phyloP scores from a whole-genome alignment of 768 basidiomycete genomes.

The Boletus barrowsii region DNA sequence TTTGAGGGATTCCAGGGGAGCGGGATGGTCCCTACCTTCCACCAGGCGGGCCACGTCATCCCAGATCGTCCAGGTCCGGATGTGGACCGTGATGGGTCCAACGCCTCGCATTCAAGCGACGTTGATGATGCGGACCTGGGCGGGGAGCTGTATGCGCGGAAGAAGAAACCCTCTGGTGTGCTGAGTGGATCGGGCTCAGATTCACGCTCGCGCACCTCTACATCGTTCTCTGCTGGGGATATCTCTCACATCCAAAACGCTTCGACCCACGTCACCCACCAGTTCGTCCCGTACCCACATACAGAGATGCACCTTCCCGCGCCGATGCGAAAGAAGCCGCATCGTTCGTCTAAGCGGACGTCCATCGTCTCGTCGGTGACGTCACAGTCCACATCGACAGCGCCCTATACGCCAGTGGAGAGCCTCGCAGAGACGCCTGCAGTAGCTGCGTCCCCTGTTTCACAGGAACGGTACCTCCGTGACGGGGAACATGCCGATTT shows the following conservation, averaged over 20 bases:
- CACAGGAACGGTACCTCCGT: slow-evolving; percentile 32
- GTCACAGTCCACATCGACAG: slow-evolving; percentile 47
- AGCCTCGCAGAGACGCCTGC: slow-evolving; percentile 29
- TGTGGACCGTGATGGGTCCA: not conserved
- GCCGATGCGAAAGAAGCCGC: slow-evolving; percentile 17
- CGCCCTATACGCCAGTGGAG: slow-evolving; percentile 36
- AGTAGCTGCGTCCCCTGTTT: slow-evolving; percentile 23
- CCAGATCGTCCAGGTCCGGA: slow-evolving; percentile 7
- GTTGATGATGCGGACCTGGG: slow-evolving; percentile 61
- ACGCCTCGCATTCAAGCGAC: slow-evolving; percentile 24
- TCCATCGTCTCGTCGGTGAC: slow-evolving; percentile 40
- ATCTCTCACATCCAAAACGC: slow-evolving; percentile 21
- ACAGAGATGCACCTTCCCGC: slow-evolving; percentile 27
- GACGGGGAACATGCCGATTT: slow-evolving; percentile 28
- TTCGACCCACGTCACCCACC: slow-evolving; percentile 23
- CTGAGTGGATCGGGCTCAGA: slow-evolving; percentile 47
- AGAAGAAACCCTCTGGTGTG: slow-evolving; percentile 27
- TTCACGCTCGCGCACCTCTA: slow-evolving; percentile 60
- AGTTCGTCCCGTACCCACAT: slow-evolving; percentile 25
- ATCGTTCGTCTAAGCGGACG: slow-evolving; percentile 26
- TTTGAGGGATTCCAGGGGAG: slow-evolving; percentile 73
- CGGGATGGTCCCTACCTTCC: slow-evolving; percentile 28
- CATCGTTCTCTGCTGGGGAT: slow-evolving; percentile 38
- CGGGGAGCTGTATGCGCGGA: slow-evolving; percentile 50
- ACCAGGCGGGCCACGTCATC: not conserved